Base-by-base conservation (phyloP, 495 filamentous ascomycete genomes). In the Oidiodendron maius region DNA sequence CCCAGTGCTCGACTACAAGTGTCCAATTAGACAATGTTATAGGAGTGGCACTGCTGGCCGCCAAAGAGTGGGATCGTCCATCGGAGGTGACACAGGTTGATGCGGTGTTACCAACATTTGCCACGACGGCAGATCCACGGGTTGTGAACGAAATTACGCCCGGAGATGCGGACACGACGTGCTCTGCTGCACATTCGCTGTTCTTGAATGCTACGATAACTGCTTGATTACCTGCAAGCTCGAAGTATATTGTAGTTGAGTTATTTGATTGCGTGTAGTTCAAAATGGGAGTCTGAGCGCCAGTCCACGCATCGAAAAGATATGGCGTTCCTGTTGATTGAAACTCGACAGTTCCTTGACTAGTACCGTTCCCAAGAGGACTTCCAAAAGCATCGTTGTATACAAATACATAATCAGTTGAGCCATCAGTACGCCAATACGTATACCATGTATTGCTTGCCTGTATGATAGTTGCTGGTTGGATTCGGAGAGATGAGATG, bases 271-370 rank as follows among this genome's bases (percentile, higher is more conserved):
- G 53, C 3, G 53, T 54, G 41, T 71, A 71, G 2, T 48, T 25
- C 1, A 65, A 23, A 24, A 72, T 45, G 0, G 63, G 69, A 1
- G 46, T 62, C 22, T 59, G 41, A n/a, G 59, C 50, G 18, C 73
- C 73, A 0, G 64, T 69, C 69, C 69, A 76, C 3, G 66, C 56
- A 44, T 73, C 56, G 21, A 65, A 54, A 13, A 63, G 37, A 51
- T 65, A 70, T 1, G 72, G 71, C 2, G 43, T 48, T 30, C 57
- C 52, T 18, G 35, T 60, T 10, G 53, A 56, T 11, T 41, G 28
- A 36, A 70, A 60, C 4, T 37, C 39, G 4, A 73, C 50, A 1
- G 45, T 44, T 17, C 55, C 34, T 44, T 53, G 23, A 61, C 62
- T 11, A 52, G 46, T 36, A n/a, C n/a, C n/a, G n/a, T n/a, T n/a